Evolutionary conservation across 83 land plant species (phyloP).

Genomic region (Picea abies): DNA sequence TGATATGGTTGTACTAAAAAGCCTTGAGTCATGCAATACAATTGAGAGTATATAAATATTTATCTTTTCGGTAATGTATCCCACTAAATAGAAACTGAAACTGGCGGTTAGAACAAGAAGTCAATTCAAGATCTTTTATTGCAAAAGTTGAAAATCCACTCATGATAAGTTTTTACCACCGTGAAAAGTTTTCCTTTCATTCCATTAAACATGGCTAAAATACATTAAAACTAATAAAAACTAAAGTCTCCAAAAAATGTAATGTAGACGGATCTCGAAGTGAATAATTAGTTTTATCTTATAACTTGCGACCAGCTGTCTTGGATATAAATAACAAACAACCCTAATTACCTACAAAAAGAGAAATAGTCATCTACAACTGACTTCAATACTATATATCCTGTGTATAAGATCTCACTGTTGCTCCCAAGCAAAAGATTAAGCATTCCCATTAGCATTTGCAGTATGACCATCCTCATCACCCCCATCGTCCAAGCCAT

Average conservation of each 20-base stretch:
- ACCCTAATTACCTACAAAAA: neutral
- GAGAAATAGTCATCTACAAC: neutral
- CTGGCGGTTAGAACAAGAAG: neutral
- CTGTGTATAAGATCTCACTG: neutral
- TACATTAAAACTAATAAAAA: too few species aligned
- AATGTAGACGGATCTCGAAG: neutral
- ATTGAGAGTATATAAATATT: neutral
- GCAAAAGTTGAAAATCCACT: neutral
- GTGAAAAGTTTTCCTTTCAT: too few species aligned
- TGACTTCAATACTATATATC: neutral
- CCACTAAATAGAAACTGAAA: too few species aligned
- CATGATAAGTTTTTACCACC: neutral
- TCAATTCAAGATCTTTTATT: neutral
- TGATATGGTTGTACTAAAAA: neutral
- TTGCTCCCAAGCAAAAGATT: neutral
- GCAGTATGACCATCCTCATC: neutral
- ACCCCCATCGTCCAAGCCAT: slow-evolving; percentile 5
- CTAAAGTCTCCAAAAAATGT: neutral
- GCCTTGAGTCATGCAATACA: neutral
- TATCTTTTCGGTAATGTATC: neutral
- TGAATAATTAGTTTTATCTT: neutral
- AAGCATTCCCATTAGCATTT: neutral
- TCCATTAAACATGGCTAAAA: too few species aligned
- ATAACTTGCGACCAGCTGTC: neutral
- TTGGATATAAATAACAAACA: neutral